Base-by-base conservation (phyloP, 179 eudicot genomes). In the Dionaea muscipula region DNA sequence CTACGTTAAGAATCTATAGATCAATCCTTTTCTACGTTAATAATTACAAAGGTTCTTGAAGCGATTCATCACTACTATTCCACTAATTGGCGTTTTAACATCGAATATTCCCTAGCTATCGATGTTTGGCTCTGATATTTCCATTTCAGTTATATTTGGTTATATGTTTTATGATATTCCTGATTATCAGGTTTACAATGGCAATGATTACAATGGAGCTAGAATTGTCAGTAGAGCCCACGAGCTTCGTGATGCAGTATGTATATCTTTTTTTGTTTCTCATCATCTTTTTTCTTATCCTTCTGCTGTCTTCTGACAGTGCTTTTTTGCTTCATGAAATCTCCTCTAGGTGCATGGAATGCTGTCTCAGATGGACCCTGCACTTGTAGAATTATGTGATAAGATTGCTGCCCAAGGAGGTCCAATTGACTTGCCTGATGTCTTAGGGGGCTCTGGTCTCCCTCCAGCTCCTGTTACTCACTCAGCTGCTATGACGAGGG, bases 291-390 rank as follows among this genome's bases (percentile, higher is more conserved):
- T 36, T 23, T 24, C 35, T 38, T 37, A 31, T 48, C 25, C 15
- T 44, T 25, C 37, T 10, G 10, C 26, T 36, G 23, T 6, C 19
- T 50, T 39, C 23, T 45, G 28, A 50, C 41, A 22, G 20, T 55
- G 47, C 21, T 33, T 33, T 35, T 16, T 23, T 26, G 46, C 59
- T 69, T 37, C 37, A 27, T 45, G 38, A 59, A 55, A 19, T 55
- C 33, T 27, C 60, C 28, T 63, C 56, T 66, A 88, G 99, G 96
- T 93, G 72, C 84, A 88, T 68, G 99, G 99, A 51, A 93, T 93
- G 99, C 70, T 93, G 59, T 76, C 99, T 61, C 99, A 93, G 71
- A 85, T 93, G 80, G 99, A 93, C 68, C 99, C 94, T 53, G 91
- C 90, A 40, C 77, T 93, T 58, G 85, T 78, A 60, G 80, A 89